Base-by-base conservation (phyloP, 768 basidiomycete species). In the Leccinum arenicola region DNA sequence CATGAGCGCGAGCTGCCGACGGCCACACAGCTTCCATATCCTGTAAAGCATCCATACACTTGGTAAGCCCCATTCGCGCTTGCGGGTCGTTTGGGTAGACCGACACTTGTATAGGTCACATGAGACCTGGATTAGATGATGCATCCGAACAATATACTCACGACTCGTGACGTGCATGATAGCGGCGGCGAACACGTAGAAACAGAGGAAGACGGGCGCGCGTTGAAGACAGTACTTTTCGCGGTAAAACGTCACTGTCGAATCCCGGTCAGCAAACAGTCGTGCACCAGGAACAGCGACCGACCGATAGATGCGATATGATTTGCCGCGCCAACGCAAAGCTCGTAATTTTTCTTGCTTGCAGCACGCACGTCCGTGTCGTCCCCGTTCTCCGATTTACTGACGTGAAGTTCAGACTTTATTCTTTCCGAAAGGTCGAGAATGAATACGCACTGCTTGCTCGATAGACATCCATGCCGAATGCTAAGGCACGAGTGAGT, bases 151-250 rank as follows among this genome's bases (percentile, higher is more conserved):
- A 3, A 19, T 27, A 19, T 1, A 81, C 89, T 64, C 66, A 93
- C 90, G 72, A 43, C 77, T 85, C 2, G 84, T 84, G 50, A 89
- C 82, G 65, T 92, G 91, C 87, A 89, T 90, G 54, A 92, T 84
- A 57, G 84, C 83, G 15, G 89, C 89, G 3, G 87, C 87, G 75
- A 93, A 93, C 15, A 90, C 77, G 66, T 91, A 91, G 67, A 91
- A 93, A 65, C 82, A 86, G 29, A 90, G 73, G 68, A 90, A 92
- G 4, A 86, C 87, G 1, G 90, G 75, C 17, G 83, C 83, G 14
- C 81, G 81, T 51, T 80, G 79, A 58, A 90, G 75, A 47, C 81
- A 77, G 71, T 87, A 87, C 35, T 77, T 80, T 64, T 88, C 85
- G 29, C 79, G 78, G 71, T 88, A 93, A 4, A 82, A 72, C 5